These are phyloP conservation scores for Neobulgaria alba DNA, from an alignment of 2,329 filamentous ascomycete genomes.

Conservation along the genomic window DNA sequence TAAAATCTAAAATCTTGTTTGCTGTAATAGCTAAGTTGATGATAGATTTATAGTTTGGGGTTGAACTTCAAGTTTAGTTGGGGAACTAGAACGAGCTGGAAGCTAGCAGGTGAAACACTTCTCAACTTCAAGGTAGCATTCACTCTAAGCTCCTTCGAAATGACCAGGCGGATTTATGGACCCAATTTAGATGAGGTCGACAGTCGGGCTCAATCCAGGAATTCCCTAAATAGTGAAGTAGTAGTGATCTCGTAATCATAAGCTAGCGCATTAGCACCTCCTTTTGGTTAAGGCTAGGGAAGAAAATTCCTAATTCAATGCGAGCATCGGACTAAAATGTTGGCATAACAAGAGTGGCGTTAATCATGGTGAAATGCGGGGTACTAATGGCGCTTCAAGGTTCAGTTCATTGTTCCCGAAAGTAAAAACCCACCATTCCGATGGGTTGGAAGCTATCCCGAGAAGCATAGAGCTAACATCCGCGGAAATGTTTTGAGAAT, in stretches of 20 bases:
- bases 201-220: too few relatives aligned
- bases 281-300: background rate
- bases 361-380: constrained; percentile 7
- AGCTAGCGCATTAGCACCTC: background rate
- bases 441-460: background rate
- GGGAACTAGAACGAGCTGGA: too few relatives aligned
- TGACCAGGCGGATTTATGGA: too few relatives aligned
- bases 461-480: constrained; percentile 4
- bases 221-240: background rate
- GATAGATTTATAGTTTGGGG: too few relatives aligned
- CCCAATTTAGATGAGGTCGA: too few relatives aligned
- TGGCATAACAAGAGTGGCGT: too few relatives aligned
- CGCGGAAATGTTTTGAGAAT: constrained; percentile 7
- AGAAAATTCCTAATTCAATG: background rate
- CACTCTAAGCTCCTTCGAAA: too few relatives aligned
- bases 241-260: background rate
- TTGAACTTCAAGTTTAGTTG: too few relatives aligned
- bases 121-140: too few relatives aligned
- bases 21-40: too few relatives aligned
- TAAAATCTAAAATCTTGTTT: too few relatives aligned
- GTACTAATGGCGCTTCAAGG: constrained; percentile 3
- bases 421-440: background rate
- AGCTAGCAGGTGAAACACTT: too few relatives aligned
- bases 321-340: background rate
- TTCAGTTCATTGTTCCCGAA: background rate